phyloP scores from a whole-genome alignment of 805 yeast genomes.

The Maudiozyma pseudohumilis region DNA sequence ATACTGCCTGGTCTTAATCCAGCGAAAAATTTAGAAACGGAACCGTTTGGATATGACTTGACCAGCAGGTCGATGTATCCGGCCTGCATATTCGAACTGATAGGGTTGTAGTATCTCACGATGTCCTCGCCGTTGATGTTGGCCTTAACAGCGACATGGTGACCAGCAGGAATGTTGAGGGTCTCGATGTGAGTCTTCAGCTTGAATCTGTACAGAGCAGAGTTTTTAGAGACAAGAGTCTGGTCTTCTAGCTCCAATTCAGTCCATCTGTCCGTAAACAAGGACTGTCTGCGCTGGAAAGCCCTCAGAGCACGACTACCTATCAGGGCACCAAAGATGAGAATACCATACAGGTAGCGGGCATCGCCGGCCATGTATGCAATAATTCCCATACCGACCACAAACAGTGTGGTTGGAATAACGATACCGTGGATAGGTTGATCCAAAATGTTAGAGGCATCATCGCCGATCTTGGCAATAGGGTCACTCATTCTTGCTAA shows the following conservation, averaged over 20 bases:
- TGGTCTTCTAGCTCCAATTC: slow-evolving; percentile 63
- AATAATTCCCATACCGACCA: slow-evolving; percentile 50
- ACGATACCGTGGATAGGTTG: slow-evolving; percentile 68
- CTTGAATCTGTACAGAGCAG: slow-evolving; percentile 66
- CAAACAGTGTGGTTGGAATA: slow-evolving; percentile 54
- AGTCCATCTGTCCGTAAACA: slow-evolving; percentile 47
- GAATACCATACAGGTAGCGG: slow-evolving; percentile 24
- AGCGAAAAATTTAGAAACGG: slow-evolving; percentile 59
- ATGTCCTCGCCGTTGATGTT: slow-evolving; percentile 29
- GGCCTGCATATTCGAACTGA: slow-evolving; percentile 55
- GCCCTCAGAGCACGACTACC: slow-evolving; percentile 31
- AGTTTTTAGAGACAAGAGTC: slow-evolving; percentile 59
- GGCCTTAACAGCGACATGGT: slow-evolving; percentile 53
- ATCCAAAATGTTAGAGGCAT: slow-evolving; percentile 41
- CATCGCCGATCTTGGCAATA: slow-evolving; percentile 2
- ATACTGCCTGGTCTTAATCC: slow-evolving; percentile 51
- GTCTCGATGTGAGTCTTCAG: slow-evolving; percentile 50
- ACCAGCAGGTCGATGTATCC: slow-evolving; percentile 72
- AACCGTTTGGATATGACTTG: slow-evolving; percentile 65
- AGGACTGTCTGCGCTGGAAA: slow-evolving; percentile 33
- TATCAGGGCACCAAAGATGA: slow-evolving; percentile 33
- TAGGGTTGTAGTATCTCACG: slow-evolving; percentile 66
- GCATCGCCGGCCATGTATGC: slow-evolving; percentile 32
- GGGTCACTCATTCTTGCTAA: neutral
- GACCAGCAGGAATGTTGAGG: slow-evolving; percentile 63